These are phyloP conservation scores for Chalara sp. DNA, from an alignment of 2,329 filamentous ascomycete species.

Conservation along the genomic window DNA sequence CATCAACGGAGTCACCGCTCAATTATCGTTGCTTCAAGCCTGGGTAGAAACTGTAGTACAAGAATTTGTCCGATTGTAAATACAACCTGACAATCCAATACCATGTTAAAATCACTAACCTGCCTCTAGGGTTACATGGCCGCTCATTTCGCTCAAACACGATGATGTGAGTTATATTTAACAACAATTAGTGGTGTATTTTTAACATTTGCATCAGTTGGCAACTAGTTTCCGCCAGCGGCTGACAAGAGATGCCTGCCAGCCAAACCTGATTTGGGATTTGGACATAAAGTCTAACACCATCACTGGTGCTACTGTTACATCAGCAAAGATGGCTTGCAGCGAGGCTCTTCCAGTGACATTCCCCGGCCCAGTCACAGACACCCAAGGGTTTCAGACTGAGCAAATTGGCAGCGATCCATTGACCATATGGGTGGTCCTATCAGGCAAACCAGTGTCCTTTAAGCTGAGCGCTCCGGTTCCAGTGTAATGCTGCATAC, in stretches of 20 bases:
- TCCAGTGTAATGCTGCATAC: not conserved
- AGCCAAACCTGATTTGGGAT: conserved; percentile 14
- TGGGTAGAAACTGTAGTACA: conserved; percentile 5
- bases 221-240: conserved; percentile 42
- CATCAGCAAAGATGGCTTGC: conserved; percentile 27
- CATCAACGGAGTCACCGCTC: conserved; percentile 4
- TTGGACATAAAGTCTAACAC: conserved; percentile 8
- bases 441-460: conserved; percentile 38
- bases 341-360: conserved; percentile 19
- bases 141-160: conserved; percentile 46
- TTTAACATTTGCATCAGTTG: not conserved
- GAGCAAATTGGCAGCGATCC: conserved; percentile 48
- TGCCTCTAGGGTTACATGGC: conserved; percentile 34
- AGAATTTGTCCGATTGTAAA: conserved; percentile 9
- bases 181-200: no score
- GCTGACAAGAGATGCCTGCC: conserved; percentile 19
- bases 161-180: conserved; percentile 39
- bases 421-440: conserved; percentile 40
- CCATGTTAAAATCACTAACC: not conserved
- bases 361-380: conserved; percentile 27
- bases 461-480: conserved; percentile 27
- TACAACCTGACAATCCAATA: not conserved
- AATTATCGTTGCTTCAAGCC: conserved; percentile 4
- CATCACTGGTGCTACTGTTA: conserved; percentile 30
- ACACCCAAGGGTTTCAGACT: conserved; percentile 12